Evolutionary conservation across 1,139 yeast species (phyloP).

Genomic region (Protomyces inouyei): DNA sequence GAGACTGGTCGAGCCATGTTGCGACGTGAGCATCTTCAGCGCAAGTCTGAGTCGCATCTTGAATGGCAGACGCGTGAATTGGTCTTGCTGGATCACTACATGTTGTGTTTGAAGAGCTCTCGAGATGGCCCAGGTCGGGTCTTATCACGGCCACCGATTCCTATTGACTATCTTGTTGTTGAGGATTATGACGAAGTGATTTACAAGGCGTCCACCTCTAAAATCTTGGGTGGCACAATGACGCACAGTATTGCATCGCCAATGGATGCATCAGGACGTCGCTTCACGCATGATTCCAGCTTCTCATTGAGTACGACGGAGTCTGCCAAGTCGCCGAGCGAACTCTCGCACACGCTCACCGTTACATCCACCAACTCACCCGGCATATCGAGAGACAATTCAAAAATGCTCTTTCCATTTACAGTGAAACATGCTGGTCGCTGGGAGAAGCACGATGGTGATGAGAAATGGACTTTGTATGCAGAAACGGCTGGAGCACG

Average conservation of each 20-base stretch:
- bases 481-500: slow-evolving; percentile 54
- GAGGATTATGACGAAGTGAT: slow-evolving; percentile 40
- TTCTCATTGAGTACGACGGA: background rate
- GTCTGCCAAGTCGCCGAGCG: background rate
- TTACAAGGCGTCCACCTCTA: slow-evolving; percentile 33
- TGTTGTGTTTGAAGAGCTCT: slow-evolving; percentile 58
- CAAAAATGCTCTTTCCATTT: slow-evolving; percentile 45
- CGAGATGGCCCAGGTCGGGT: slow-evolving; percentile 34
- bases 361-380: slow-evolving; percentile 31
- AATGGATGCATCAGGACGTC: background rate
- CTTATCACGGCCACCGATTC: slow-evolving; percentile 39
- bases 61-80: slow-evolving; percentile 48
- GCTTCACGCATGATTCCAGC: background rate
- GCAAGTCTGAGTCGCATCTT: slow-evolving; percentile 61
- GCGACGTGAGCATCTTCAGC: slow-evolving; percentile 49
- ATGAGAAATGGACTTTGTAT: slow-evolving; percentile 55
- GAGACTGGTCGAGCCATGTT: slow-evolving; percentile 56
- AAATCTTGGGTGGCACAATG: slow-evolving; percentile 14
- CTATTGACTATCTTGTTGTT: slow-evolving; percentile 42
- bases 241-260: slow-evolving; percentile 8
- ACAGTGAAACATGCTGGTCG: slow-evolving; percentile 50
- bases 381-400: slow-evolving; percentile 24
- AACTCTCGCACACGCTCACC: background rate
- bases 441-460: slow-evolving; percentile 33
- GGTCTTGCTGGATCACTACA: slow-evolving; percentile 65